phyloP scores from a whole-genome alignment of 441 rosid genomes.

The Eruca vesicaria region DNA sequence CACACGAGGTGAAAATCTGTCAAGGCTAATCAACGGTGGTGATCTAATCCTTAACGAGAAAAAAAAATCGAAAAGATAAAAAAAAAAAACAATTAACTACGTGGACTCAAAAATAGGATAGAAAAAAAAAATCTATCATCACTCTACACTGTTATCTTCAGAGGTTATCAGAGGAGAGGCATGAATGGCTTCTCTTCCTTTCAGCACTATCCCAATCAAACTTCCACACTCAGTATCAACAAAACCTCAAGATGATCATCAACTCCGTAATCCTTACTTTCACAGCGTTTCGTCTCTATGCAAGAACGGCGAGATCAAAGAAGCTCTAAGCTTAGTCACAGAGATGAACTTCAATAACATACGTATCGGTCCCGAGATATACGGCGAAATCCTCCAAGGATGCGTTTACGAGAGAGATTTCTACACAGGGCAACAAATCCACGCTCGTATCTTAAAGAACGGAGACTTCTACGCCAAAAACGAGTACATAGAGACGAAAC shows the following conservation, averaged over 20 bases:
- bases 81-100: background rate
- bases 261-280: constrained; percentile 35
- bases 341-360: constrained; percentile 47
- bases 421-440: constrained; percentile 66
- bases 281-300: constrained; percentile 53
- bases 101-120: background rate
- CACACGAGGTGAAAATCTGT: background rate
- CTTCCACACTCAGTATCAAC: constrained; percentile 24
- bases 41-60: background rate
- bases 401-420: constrained; percentile 62
- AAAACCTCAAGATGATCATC: constrained; percentile 27
- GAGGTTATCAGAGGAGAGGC: constrained; percentile 13
- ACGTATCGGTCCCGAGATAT: constrained; percentile 56
- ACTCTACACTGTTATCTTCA: constrained; percentile 26
- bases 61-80: background rate
- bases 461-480: constrained; percentile 56
- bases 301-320: constrained; percentile 53
- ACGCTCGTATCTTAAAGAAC: constrained; percentile 64
- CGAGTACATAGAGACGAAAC: constrained; percentile 68
- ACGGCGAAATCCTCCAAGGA: constrained; percentile 73
- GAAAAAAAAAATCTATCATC: background rate
- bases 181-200: constrained; percentile 69
- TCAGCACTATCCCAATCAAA: constrained; percentile 33
- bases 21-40: constrained; percentile 9
- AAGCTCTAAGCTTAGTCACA: constrained; percentile 53